phyloP scores from a whole-genome alignment of 106 monocot species.

The Amphibolis antarctica region DNA sequence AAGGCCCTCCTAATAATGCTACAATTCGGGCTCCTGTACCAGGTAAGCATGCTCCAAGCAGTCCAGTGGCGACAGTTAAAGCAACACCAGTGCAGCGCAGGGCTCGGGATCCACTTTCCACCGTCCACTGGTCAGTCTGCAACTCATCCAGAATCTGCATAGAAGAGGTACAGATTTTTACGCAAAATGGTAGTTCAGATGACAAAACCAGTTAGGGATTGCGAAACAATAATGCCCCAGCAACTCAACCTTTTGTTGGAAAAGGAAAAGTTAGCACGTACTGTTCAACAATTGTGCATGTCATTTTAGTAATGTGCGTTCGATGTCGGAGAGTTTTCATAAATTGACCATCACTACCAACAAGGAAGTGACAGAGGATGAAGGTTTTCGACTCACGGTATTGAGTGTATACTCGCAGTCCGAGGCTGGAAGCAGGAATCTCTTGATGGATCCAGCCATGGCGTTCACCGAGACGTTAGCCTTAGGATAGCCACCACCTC shows the following conservation, averaged over 20 bases:
- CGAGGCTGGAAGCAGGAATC: constrained; percentile 79
- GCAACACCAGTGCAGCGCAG: constrained; percentile 90
- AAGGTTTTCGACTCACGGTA: constrained; percentile 29
- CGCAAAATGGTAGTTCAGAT: too few relatives aligned
- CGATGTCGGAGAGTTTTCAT: too few relatives aligned
- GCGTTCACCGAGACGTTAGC: too few relatives aligned
- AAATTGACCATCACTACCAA: too few relatives aligned
- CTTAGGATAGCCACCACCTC: not conserved
- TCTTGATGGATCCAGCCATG: not conserved
- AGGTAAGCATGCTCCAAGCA: constrained; percentile 84
- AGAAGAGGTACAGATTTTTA: not conserved
- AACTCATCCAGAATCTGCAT: constrained; percentile 83
- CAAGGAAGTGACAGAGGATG: not conserved
- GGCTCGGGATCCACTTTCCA: constrained; percentile 63
- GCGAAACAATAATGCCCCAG: too few relatives aligned
- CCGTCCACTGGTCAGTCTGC: constrained; percentile 93
- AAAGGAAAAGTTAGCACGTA: too few relatives aligned
- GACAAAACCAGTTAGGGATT: too few relatives aligned
- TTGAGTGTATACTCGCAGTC: constrained; percentile 89
- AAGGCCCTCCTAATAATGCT: constrained; percentile 89
- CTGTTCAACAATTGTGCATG: too few relatives aligned
- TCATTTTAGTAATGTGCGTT: too few relatives aligned
- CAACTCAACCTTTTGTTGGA: too few relatives aligned
- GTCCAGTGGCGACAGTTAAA: constrained; percentile 75
- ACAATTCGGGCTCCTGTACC: constrained; percentile 98